Evolutionary conservation across 129 eudicot genomes (phyloP).

Genomic region (Arctium minus): DNA sequence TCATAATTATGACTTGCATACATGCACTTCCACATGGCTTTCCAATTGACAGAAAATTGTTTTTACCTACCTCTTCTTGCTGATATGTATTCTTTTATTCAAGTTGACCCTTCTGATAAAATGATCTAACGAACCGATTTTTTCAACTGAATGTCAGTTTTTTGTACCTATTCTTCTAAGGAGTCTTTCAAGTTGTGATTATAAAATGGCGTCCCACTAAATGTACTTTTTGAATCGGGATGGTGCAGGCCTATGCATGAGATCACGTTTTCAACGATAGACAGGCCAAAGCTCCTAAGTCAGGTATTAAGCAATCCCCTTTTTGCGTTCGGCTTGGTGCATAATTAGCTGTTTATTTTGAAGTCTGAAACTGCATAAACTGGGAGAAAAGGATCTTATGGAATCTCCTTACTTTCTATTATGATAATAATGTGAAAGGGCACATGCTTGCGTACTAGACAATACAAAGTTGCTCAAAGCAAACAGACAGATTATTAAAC

Average conservation of each 20-base stretch:
- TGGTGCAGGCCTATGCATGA: slow-evolving; percentile 79
- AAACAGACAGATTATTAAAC: neutral
- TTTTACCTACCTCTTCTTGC: neutral
- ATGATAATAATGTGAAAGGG: neutral
- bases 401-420: neutral
- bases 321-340: neutral
- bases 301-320: slow-evolving; percentile 44
- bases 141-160: slow-evolving; percentile 6
- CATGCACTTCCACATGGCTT: neutral
- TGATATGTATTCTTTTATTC: neutral
- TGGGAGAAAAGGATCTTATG: neutral
- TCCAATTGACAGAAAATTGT: neutral
- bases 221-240: slow-evolving; percentile 1
- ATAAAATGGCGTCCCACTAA: slow-evolving; percentile 10
- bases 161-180: neutral
- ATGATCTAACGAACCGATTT: neutral
- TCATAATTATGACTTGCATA: neutral
- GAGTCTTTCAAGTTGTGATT: slow-evolving; percentile 10
- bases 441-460: neutral
- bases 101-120: neutral
- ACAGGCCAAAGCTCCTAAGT: slow-evolving; percentile 73
- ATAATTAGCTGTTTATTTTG: neutral
- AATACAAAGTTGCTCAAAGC: neutral
- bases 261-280: slow-evolving; percentile 72
- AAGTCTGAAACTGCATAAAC: neutral